phyloP scores from a whole-genome alignment of 768 basidiomycete species.

The Lactarius vividus region DNA sequence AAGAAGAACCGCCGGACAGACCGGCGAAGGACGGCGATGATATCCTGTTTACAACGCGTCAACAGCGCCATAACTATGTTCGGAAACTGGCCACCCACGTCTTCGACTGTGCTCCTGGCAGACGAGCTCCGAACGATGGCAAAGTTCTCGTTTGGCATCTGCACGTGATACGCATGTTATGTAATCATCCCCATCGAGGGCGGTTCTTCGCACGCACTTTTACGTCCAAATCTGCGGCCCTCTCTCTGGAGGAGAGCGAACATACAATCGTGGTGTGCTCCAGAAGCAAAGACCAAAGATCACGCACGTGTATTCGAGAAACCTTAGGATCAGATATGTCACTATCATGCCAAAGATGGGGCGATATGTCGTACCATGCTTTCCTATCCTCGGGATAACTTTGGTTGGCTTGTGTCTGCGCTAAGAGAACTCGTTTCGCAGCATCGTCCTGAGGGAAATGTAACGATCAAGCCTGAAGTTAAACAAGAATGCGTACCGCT shows the following conservation, averaged over 20 bases:
- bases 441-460: slow-evolving; percentile 3
- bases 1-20: slow-evolving; percentile 19
- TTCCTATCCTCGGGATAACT: slow-evolving; percentile 8
- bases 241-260: not conserved
- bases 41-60: slow-evolving; percentile 5
- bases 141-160: slow-evolving; percentile 16
- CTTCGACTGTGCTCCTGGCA: slow-evolving; percentile 11
- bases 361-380: slow-evolving; percentile 6
- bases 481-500: not conserved
- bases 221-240: slow-evolving; percentile 5
- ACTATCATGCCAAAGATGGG: not conserved
- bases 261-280: not conserved
- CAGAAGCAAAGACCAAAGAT: not conserved
- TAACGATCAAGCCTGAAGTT: not conserved
- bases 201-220: slow-evolving; percentile 1
- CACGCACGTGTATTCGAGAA: slow-evolving; percentile 12
- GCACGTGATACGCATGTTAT: not conserved
- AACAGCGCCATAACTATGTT: not conserved
- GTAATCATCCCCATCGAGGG: not conserved
- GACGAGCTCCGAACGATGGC: slow-evolving; percentile 8
- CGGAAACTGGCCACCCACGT: slow-evolving; percentile 2
- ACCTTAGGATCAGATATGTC: not conserved
- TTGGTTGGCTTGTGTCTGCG: slow-evolving; percentile 12
- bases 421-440: slow-evolving; percentile 5
- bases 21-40: slow-evolving; percentile 14